These are phyloP conservation scores for Calonectria fujianensis DNA, from an alignment of 2,329 filamentous ascomycete genomes.

Conservation along the genomic window DNA sequence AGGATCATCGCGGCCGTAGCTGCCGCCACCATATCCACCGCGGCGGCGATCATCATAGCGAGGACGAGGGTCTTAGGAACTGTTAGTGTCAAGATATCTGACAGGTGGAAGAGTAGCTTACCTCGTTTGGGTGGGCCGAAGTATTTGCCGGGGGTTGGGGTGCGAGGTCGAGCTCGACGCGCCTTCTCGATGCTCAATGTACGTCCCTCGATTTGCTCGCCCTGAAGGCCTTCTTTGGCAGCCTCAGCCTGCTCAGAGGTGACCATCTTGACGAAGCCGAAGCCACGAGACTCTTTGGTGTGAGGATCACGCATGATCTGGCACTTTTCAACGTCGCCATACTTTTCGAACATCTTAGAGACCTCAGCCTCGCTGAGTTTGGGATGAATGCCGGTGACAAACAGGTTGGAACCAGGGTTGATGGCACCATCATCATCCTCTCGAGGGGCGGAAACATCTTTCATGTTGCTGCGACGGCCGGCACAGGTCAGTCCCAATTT, in stretches of 20 bases:
- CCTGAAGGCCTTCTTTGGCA: slow-evolving; percentile 96
- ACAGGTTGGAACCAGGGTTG: slow-evolving; percentile 98
- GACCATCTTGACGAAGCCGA: slow-evolving; percentile 99
- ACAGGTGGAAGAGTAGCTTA: slow-evolving; percentile 67
- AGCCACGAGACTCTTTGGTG: slow-evolving; percentile 98
- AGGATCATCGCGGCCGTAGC: slow-evolving; percentile 73
- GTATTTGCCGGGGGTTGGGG: slow-evolving; percentile 98
- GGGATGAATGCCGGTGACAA: slow-evolving; percentile 98
- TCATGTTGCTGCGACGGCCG: slow-evolving; percentile 63
- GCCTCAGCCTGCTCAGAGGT: slow-evolving; percentile 96
- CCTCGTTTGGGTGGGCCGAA: slow-evolving; percentile 98
- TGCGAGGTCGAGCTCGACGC: slow-evolving; percentile 93
- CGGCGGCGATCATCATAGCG: slow-evolving; percentile 78
- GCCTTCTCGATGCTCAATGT: slow-evolving; percentile 99
- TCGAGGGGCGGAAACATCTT: slow-evolving; percentile 71
- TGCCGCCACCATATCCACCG: slow-evolving; percentile 73
- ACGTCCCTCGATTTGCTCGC: slow-evolving; percentile 94
- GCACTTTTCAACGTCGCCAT: slow-evolving; percentile 98
- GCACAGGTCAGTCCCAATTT: slow-evolving; percentile 38
- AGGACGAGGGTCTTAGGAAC: slow-evolving; percentile 60
- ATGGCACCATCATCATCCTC: slow-evolving; percentile 85
- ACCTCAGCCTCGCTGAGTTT: slow-evolving; percentile 93
- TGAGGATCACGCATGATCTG: slow-evolving; percentile 99
- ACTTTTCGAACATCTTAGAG: slow-evolving; percentile 97
- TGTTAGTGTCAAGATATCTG: slow-evolving; percentile 39